These are phyloP conservation scores for Hamigera avellanea DNA, from an alignment of 495 filamentous ascomycete species.

Conservation along the genomic window DNA sequence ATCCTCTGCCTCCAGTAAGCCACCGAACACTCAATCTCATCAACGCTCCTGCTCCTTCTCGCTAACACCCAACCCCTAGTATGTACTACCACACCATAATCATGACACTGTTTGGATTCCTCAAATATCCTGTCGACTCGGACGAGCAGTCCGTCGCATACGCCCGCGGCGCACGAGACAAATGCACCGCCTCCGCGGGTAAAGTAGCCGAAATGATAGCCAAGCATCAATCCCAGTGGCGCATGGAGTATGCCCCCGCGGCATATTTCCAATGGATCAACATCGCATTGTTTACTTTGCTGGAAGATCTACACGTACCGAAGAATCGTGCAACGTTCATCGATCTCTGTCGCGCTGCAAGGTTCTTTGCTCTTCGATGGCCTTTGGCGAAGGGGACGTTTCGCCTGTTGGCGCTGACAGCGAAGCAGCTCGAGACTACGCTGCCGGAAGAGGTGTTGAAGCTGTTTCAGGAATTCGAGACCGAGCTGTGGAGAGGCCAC, in stretches of 20 bases:
- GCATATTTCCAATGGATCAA: conserved; percentile 21
- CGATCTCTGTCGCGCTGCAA: conserved; percentile 13
- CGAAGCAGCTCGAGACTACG: conserved; percentile 13
- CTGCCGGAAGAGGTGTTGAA: conserved; percentile 19
- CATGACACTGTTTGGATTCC: conserved; percentile 15
- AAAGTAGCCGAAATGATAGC: conserved; percentile 10
- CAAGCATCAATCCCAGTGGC: conserved; percentile 15
- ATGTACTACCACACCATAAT: conserved; percentile 20
- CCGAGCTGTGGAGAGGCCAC: conserved; percentile 10
- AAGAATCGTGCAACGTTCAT: conserved; percentile 18
- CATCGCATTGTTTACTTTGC: conserved; percentile 18
- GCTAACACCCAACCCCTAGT: conserved; percentile 3
- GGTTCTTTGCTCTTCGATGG: conserved; percentile 17
- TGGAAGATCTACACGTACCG: conserved; percentile 13
- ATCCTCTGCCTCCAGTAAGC: conserved; percentile 23
- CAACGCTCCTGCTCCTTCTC: not conserved
- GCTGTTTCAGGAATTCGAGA: conserved; percentile 19
- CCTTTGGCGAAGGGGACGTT: conserved; percentile 21
- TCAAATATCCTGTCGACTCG: conserved; percentile 1
- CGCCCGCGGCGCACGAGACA: not conserved
- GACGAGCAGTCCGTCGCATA: not conserved
- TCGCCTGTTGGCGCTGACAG: conserved; percentile 21
- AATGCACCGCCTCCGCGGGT: conserved; percentile 12
- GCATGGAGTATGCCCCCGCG: conserved; percentile 17
- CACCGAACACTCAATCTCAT: not conserved